Percentiles rank a stretch among this genome's conserved stretches.
phyloP scores from a whole-genome alignment of 768 basidiomycete species.

The Galerina marginata region DNA sequence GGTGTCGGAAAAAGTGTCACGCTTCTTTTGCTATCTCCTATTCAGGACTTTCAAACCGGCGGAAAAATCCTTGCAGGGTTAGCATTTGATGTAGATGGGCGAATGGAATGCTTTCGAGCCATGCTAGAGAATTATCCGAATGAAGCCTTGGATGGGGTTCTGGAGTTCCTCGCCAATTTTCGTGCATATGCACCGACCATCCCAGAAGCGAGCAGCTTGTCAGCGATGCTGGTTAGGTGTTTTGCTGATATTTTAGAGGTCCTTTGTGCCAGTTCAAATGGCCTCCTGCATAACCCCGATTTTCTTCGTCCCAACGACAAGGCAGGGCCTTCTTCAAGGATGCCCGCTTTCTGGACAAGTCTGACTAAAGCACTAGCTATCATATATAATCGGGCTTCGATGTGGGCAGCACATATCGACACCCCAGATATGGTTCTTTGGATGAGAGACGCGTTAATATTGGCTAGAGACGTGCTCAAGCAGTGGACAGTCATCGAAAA shows the following conservation, averaged over 20 bases:
- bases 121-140: constrained; percentile 72
- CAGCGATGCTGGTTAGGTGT: constrained; percentile 89
- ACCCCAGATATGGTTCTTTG: constrained; percentile 88
- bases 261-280: constrained; percentile 75
- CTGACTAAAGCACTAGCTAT: constrained; percentile 82
- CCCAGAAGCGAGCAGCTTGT: constrained; percentile 88
- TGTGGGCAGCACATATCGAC: constrained; percentile 84
- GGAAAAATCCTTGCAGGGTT: constrained; percentile 83
- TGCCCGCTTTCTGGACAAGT: constrained; percentile 79
- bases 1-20: constrained; percentile 66
- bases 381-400: constrained; percentile 84
- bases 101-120: constrained; percentile 85
- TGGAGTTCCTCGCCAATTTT: constrained; percentile 71
- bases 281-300: constrained; percentile 61
- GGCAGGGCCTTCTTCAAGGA: constrained; percentile 51
- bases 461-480: constrained; percentile 84
- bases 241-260: constrained; percentile 92
- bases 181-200: constrained; percentile 60
- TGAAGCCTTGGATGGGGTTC: constrained; percentile 72
- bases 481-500: constrained; percentile 82
- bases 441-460: constrained; percentile 98
- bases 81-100: constrained; percentile 88
- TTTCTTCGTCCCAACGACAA: constrained; percentile 55
- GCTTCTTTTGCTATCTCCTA: constrained; percentile 81
- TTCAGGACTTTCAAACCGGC: constrained; percentile 72